Evolutionary conservation across 768 basidiomycete species (phyloP), one percentile per base, ranked within the genome.

Genomic region (Boletus bicolor): DNA sequence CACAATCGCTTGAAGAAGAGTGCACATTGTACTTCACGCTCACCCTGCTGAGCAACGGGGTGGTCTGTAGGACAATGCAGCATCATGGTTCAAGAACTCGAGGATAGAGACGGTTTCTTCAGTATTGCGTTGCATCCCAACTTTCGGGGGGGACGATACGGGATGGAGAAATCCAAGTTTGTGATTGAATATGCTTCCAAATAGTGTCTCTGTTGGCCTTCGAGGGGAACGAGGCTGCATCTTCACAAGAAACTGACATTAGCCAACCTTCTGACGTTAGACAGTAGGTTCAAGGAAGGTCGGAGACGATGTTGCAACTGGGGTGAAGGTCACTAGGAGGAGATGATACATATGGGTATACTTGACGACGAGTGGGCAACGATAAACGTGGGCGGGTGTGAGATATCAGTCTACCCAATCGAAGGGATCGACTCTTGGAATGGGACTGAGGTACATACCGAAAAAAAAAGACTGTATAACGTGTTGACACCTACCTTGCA

Each of bases 281-380:
- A 28, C 3, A 28, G 28, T 28, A 6, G 28, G 6, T 75, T 75
- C 55, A 56, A 66, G 8, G 60, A 66, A 57, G 71, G 66, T 17
- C 61, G 53, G 46, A 65, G 63, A 42, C 49, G 72, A 44, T 67
- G 70, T 37, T 56, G 55, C 28, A 69, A 67, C 38, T 73, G 70
- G 68, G 57, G 62, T 19, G 62, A 68, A 36, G 70, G 72, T 7
- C 59, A 64, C 28, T 73, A 69, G 72, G 59, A 69, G 19, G 72
- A 73, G 43, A 51, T 55, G 21, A 57, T 72, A 19, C 56, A 56
- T 35, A 73, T 74, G 71, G 65, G 66, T 11, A 61, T 71, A n/a
- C 55, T 71, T 19, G 73, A 28, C 28, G 28, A 28, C 28, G 28
- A 28, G 6, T 28, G 28, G 73, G 17, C 38, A 35, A 21, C 42